Base-by-base conservation (phyloP, 805 yeast species). In the Clavispora fructus region DNA sequence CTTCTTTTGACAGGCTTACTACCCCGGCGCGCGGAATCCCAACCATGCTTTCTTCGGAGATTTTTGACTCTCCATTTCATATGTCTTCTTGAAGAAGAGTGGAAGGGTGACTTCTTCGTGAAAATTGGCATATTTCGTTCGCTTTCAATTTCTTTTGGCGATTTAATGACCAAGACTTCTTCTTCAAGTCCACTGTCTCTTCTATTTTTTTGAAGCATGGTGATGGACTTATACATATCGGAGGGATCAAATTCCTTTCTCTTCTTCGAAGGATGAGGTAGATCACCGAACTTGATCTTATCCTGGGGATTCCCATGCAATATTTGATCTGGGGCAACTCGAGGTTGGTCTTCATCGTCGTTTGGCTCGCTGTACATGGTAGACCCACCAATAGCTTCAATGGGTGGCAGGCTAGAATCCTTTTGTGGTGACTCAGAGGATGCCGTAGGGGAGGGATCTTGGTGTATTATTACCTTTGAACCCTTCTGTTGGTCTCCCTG, bases 211-310 rank as follows among this genome's bases (percentile, higher is more conserved):
- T 85, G 85, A 68, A 91, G 69, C 83, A 90, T 82, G 37, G 89
- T 82, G 54, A 90, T 85, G 4, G 96, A 89, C 69, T 84, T 74
- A 61, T 74, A 84, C 81, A 90, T 83, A 59, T 91, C 97, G 41
- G 85, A 79, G 1, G 97, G 96, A 30, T 85, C 83, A 11, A 87
- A 50, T 32, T 67, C 69, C 39, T 59, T 54, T 7, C 57, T 69
- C 19, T 82, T 44, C 48, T 71, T 71, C 9, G 68, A 68, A 0
- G 87, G 82, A 35, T 68, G 79, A 0, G 88, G 87, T 25, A 84
- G 66, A 41, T 65, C 67, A 7, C 79, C 90, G 60, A 85, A 85
- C 44, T 73, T 69, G 54, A 85, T 82, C 30, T 75, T 76, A 8
- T 46, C 54, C 13, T 41, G 35, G 13, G 43, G 17, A 11, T 23